Percentiles rank a stretch among this genome's conserved stretches.
These are phyloP conservation scores for Musa acuminata DNA, from an alignment of 176 grass and related monocot species.

Conservation along the genomic window DNA sequence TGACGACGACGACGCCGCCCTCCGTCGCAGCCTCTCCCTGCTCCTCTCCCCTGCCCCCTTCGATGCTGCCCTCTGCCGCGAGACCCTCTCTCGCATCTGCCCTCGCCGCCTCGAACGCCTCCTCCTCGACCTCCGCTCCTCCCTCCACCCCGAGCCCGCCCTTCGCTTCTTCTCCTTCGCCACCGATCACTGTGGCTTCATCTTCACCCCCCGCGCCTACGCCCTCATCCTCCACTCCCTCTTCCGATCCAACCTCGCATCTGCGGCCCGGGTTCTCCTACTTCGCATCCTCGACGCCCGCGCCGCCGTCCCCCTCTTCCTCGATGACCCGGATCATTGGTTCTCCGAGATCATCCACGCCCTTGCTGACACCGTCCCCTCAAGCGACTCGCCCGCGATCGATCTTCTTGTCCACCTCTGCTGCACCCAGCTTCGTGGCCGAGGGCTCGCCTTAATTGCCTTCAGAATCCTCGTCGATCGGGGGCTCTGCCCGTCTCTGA, in stretches of 20 bases:
- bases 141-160: constrained; percentile 22
- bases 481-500: constrained; percentile 39
- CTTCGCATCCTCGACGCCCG: constrained; percentile 21
- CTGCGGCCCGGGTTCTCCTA: constrained; percentile 31
- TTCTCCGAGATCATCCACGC: constrained; percentile 4
- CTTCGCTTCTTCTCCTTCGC: constrained; percentile 42
- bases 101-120: constrained; percentile 2
- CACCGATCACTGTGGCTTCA: constrained; percentile 3
- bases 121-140: constrained; percentile 11
- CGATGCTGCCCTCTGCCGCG: constrained; percentile 18
- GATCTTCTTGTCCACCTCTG: constrained; percentile 45
- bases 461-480: constrained; percentile 37
- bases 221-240: constrained; percentile 36
- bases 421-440: constrained; percentile 28
- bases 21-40: constrained; percentile 27
- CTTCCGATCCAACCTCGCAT: constrained; percentile 30
- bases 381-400: constrained; percentile 19
- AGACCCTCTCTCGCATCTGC: constrained; percentile 11
- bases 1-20: constrained; percentile 20
- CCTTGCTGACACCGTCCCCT: constrained; percentile 27
- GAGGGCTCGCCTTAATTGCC: constrained; percentile 28
- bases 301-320: background rate
- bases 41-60: constrained; percentile 17
- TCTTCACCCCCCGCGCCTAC: constrained; percentile 37
- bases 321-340: constrained; percentile 1